Conservation (phyloP, 2,329 filamentous ascomycete genomes). For the Paraphoma sp. region DNA sequence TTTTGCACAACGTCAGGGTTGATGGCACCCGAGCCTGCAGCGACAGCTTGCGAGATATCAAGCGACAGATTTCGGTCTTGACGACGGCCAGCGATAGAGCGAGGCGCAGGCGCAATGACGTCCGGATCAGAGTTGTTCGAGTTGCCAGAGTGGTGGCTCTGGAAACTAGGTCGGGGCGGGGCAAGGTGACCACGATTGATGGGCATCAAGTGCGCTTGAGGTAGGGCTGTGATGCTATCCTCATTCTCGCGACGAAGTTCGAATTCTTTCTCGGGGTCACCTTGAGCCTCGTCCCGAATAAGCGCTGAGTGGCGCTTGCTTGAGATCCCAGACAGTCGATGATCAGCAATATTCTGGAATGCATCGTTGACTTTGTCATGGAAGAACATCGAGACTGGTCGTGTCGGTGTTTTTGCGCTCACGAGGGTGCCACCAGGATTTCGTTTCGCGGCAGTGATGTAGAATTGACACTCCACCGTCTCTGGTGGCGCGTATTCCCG, state of each 20-base stretch:
- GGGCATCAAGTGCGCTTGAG: conserved; percentile 57
- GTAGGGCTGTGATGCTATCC: conserved; percentile 82
- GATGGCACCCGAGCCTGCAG: conserved; percentile 39
- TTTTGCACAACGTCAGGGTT: conserved; percentile 53
- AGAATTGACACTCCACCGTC: conserved; percentile 92
- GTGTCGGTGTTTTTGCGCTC: conserved; percentile 59
- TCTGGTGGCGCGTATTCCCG: conserved; percentile 87
- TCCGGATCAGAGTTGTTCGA: conserved; percentile 34
- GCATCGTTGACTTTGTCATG: conserved; percentile 89
- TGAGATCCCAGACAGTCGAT: conserved; percentile 57
- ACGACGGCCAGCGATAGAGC: conserved; percentile 49
- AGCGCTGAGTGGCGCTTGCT: conserved; percentile 76
- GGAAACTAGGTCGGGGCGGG: conserved; percentile 29
- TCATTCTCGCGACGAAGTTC: conserved; percentile 83
- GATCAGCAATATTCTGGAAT: conserved; percentile 84
- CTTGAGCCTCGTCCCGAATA: conserved; percentile 81
- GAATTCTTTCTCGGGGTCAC: conserved; percentile 78
- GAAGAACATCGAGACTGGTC: conserved; percentile 75
- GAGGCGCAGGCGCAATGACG: conserved; percentile 33
- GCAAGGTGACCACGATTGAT: conserved; percentile 52
- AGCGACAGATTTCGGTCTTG: conserved; percentile 51
- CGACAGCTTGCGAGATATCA: conserved; percentile 50
- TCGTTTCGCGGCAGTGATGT: conserved; percentile 80
- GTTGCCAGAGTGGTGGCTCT: conserved; percentile 22
- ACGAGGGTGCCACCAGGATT: conserved; percentile 54